These are phyloP conservation scores for Aleurites moluccanus DNA, from an alignment of 441 rosid species.

Conservation along the genomic window DNA sequence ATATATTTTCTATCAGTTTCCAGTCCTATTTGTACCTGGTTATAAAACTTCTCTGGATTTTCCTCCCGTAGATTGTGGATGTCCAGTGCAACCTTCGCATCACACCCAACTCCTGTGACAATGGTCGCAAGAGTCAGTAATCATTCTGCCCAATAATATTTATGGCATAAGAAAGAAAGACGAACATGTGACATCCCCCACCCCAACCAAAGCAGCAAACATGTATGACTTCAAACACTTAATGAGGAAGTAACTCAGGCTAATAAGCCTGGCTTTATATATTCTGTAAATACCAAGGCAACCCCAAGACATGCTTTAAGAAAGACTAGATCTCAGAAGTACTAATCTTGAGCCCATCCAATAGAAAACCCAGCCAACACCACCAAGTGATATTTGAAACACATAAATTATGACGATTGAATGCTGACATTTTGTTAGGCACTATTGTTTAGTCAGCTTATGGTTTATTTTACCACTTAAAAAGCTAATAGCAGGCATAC, in stretches of 20 bases:
- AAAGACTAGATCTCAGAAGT: background rate
- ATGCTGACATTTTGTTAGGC: background rate
- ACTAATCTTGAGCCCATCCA: background rate
- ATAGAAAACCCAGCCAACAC: background rate
- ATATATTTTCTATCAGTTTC: no score
- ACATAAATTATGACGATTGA: background rate
- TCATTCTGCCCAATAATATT: constrained; percentile 13
- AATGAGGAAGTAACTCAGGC: background rate
- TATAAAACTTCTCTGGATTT: constrained; percentile 90
- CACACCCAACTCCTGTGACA: constrained; percentile 84
- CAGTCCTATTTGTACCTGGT: constrained; percentile 49
- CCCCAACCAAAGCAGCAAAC: background rate
- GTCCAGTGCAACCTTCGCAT: constrained; percentile 97
- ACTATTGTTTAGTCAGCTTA: background rate
- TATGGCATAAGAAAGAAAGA: no score
- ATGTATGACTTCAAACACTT: background rate
- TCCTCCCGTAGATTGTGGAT: constrained; percentile 95
- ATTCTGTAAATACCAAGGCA: background rate
- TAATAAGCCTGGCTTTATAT: background rate
- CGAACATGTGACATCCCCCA: no score
- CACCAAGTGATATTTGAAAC: background rate
- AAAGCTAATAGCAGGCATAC: background rate
- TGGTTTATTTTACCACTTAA: background rate
- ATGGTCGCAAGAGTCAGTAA: constrained; percentile 17
- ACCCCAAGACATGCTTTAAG: background rate